These are phyloP conservation scores for Pythium phragmiticola DNA, from an alignment of 352 stramenopile genomes.

Conservation along the genomic window DNA sequence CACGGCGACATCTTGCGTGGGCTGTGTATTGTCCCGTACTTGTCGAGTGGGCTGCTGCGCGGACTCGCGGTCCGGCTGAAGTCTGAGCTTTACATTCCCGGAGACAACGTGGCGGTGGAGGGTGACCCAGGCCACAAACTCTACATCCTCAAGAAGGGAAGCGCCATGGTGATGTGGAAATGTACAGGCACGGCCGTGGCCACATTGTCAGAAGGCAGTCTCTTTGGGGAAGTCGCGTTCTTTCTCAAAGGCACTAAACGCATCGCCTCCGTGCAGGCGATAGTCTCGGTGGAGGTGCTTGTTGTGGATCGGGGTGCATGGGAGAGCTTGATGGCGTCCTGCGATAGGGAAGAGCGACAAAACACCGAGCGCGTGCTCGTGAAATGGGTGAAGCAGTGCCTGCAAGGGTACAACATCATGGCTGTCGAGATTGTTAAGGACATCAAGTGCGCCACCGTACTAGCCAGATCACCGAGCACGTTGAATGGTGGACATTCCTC, in stretches of 20 bases:
- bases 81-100: constrained; percentile 70
- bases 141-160: constrained; percentile 69
- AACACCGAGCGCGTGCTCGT: constrained; percentile 39
- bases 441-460: constrained; percentile 34
- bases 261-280: constrained; percentile 65
- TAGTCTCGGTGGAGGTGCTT: constrained; percentile 60
- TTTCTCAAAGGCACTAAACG: constrained; percentile 59
- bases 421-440: constrained; percentile 72
- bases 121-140: constrained; percentile 66
- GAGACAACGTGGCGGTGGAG: constrained; percentile 69
- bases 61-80: constrained; percentile 57
- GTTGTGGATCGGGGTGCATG: constrained; percentile 50
- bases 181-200: constrained; percentile 61
- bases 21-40: constrained; percentile 52
- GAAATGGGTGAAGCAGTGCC: constrained; percentile 57
- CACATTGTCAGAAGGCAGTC: constrained; percentile 44
- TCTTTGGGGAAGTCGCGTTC: constrained; percentile 81
- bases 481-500: background rate
- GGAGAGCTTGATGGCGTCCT: constrained; percentile 48
- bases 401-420: constrained; percentile 74
- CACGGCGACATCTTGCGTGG: constrained; percentile 51
- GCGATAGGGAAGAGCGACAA: constrained; percentile 39
- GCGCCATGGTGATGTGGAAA: constrained; percentile 66
- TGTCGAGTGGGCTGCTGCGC: constrained; percentile 55
- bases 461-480: background rate